Evolutionary conservation across 768 basidiomycete species (phyloP), one percentile per base, ranked within the genome.

Genomic region (Calvatia gigantea): DNA sequence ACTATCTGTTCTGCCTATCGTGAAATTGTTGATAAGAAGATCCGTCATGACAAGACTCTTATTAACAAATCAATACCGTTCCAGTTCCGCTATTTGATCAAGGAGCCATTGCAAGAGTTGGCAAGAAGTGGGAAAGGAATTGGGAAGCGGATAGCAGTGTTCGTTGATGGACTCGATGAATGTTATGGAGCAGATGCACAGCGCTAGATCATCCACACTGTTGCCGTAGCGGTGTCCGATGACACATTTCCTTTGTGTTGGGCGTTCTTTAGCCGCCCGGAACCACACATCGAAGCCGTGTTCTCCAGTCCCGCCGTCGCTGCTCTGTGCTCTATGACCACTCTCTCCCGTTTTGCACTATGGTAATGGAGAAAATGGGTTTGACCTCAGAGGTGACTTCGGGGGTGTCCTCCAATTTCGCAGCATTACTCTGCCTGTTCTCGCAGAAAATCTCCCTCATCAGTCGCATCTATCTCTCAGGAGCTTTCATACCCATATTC

Each of bases 211-310:
- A 43, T 50, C 8, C 28, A 57, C n/a, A 17, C 44, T 11, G n/a
- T 57, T 33, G 48, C 56, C n/a, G 17, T 2, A 5, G 15, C 37
- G 14, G 28, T 33, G 23, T 32, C 28, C 6, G 12, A 43, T 15
- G 14, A 1, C 11, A 3, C 28, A 2, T 15, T 29, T 3, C 51
- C 51, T 32, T 21, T 52, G 39, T 42, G 38, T 21, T 52, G 51
- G 51, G 6, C 28, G 8, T 52, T 52, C 41, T 52, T 52, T n/a
- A 52, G n/a, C n/a, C n/a, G n/a, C n/a, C n/a, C n/a, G n/a, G n/a
- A 3, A 12, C n/a, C n/a, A n/a, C n/a, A n/a, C n/a, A n/a, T n/a
- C n/a, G n/a, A n/a, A n/a, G n/a, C n/a, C n/a, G n/a, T n/a, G n/a
- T n/a, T n/a, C n/a, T n/a, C n/a, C n/a, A n/a, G n/a, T n/a, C n/a